A percentile compares a stretch with the other conserved stretches of the same genome.
Evolutionary conservation across 805 yeast genomes (phyloP).

Genomic region (Ogataea paradorogensis): DNA sequence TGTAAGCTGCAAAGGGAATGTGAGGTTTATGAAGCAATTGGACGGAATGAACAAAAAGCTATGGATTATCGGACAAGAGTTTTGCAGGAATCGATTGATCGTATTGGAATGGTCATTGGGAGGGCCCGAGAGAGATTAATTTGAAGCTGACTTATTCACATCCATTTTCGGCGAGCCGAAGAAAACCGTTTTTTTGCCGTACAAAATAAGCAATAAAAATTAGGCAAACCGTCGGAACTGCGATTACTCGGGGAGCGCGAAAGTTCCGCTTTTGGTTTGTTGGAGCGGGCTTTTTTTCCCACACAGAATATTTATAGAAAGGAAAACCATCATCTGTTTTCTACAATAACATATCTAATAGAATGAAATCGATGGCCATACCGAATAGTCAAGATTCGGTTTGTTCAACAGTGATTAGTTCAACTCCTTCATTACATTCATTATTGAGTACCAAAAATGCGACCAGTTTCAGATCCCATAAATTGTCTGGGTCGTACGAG

Average conservation of each 20-base stretch:
- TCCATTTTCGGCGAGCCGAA: neutral
- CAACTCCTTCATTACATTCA: neutral
- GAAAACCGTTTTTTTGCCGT: conserved; percentile 1
- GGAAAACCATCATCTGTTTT: neutral
- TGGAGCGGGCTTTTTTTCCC: neutral
- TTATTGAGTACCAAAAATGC: conserved; percentile 1
- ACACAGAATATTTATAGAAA: conserved; percentile 1
- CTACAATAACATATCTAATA: too few relatives aligned
- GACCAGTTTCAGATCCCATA: conserved; percentile 1
- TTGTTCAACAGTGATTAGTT: neutral
- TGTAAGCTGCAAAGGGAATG: conserved; percentile 13
- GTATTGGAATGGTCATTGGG: conserved; percentile 9
- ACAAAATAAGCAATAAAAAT: neutral
- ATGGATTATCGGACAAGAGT: conserved; percentile 7
- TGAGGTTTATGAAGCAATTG: conserved; percentile 9
- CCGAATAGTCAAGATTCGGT: neutral
- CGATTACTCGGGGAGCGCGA: neutral
- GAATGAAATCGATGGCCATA: neutral
- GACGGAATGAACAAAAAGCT: conserved; percentile 9
- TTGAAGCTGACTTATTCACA: neutral
- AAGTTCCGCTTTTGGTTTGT: neutral
- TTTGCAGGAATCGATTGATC: conserved; percentile 14
- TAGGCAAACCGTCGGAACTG: neutral
- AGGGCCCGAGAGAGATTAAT: conserved; percentile 7
- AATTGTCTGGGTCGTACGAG: neutral